Evolutionary conservation across 192 early-diverging fungal species (phyloP), one percentile per base, ranked within the genome.

Genomic region (Umbelopsis ramanniana): DNA sequence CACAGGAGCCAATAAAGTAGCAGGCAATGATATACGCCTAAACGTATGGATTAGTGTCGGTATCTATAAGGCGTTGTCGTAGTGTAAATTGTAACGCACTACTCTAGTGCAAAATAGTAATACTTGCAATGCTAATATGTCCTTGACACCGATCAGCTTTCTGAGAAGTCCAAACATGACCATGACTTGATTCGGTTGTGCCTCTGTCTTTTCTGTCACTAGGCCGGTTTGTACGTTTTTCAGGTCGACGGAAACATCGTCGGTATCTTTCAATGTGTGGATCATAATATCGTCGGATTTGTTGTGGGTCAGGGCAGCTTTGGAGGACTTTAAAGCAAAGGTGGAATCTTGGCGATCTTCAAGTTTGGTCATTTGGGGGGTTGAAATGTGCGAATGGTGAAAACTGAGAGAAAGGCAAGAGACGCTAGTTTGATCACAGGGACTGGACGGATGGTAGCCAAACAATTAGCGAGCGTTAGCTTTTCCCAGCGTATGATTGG

Each of bases 141-240:
- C 90, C 68, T 89, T 88, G 40, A 91, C 90, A 6, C 90, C 89
- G n/a, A 89, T 76, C 1, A 90, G 73, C 57, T 89, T 89, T 82
- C 86, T 82, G 21, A 92, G 83, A 52, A 92, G 77, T 45, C 84
- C 79, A 37, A 89, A 79, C 48, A 88, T 81, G 17, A 83, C 81
- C 43, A 80, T 81, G 69, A 90, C 80, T 74, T 86, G 57, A n/a
- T 63, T 63, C 3, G 57, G 57, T 8, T 63, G 57, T 11, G 26
- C 15, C 9, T 63, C 57, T 14, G 26, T 6, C 33, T 63, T 63
- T 6, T 38, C 57, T 19, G 57, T 37, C 4, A 63, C 5, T 29
- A 37, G 35, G 6, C 57, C 57, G 6, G 2, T 63, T 37, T 63
- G 35, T 2, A 2, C 26, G 17, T 63, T 35, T 33, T 37, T 63